Evolutionary conservation across 768 basidiomycete genomes (phyloP), one percentile per base, ranked within the genome.

Genomic region (Serendipita sp.): DNA sequence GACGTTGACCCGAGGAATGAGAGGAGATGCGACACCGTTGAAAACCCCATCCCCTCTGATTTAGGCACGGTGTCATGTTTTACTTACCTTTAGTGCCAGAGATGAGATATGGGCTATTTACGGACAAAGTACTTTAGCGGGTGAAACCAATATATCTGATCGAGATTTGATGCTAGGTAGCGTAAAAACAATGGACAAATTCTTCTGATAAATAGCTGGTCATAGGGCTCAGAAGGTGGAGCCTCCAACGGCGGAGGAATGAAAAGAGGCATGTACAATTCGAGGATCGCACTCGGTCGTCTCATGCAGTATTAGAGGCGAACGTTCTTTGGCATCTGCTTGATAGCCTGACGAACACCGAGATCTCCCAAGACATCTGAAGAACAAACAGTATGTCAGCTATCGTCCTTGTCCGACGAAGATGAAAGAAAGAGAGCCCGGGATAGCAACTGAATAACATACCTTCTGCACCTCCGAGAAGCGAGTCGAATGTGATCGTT

Each of bases 281-380:
- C n/a, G n/a, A n/a, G n/a, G 34, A 38, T 38, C 34, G 14, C 14
- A 38, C 7, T 38, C 7, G 34, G 5, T 14, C 34, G 7, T 38
- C 34, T 38, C 34, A 5, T 38, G 14, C 7, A 38, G 16, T 9
- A 31, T 50, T 60, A 65, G 65, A 88, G 71, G 58, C 83, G 77
- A 31, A 77, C 77, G 65, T 85, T 79, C 75, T 77, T 78, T 1
- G 88, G 89, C 80, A 91, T 90, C 20, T 74, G 75, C 45, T 85
- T 79, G 68, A 90, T 79, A 0, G 88, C 88, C 70, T 90, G 88
- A 53, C 89, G 79, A 7, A 90, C 88, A 56, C 90, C 89, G 30
- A 92, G 76, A 69, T 91, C 87, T 2, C 81, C 80, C 61, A 90
- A 72, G 9, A 88, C 86, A 65, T 65, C 61, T 66, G 58, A 30